These are phyloP conservation scores for Nannochloris sp. DNA, from an alignment of 139 green algal genomes.

Conservation along the genomic window DNA sequence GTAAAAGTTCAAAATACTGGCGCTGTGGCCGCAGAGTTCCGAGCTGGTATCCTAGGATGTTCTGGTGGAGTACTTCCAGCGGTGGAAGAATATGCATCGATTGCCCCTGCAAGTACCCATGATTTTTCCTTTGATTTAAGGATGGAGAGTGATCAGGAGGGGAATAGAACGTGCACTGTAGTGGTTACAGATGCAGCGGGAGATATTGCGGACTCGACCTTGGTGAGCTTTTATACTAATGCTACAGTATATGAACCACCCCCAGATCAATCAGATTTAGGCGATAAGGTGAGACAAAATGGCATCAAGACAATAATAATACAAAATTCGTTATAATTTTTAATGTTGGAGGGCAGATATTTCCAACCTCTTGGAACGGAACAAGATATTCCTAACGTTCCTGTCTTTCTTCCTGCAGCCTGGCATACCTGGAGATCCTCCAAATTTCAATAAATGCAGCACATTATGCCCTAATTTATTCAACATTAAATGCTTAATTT, in stretches of 20 bases:
- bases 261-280: constrained; percentile 24
- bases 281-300: neutral
- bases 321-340: no score
- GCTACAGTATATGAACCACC: constrained; percentile 34
- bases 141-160: constrained; percentile 1
- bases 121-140: constrained; percentile 20
- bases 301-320: no score
- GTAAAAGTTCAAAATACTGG: constrained; percentile 54
- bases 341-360: no score
- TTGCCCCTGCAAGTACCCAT: constrained; percentile 12
- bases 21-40: constrained; percentile 46
- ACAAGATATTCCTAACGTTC: no score
- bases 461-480: constrained; percentile 35
- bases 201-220: neutral
- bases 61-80: constrained; percentile 21
- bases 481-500: constrained; percentile 32
- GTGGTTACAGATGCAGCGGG: constrained; percentile 5
- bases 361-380: no score
- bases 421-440: neutral
- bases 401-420: neutral
- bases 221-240: constrained; percentile 54
- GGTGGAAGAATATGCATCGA: constrained; percentile 14
- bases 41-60: constrained; percentile 48
- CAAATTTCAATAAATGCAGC: neutral
- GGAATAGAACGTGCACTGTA: constrained; percentile 25